phyloP scores from a whole-genome alignment of 306 rosid species.

The Gastrolobium villosum region DNA sequence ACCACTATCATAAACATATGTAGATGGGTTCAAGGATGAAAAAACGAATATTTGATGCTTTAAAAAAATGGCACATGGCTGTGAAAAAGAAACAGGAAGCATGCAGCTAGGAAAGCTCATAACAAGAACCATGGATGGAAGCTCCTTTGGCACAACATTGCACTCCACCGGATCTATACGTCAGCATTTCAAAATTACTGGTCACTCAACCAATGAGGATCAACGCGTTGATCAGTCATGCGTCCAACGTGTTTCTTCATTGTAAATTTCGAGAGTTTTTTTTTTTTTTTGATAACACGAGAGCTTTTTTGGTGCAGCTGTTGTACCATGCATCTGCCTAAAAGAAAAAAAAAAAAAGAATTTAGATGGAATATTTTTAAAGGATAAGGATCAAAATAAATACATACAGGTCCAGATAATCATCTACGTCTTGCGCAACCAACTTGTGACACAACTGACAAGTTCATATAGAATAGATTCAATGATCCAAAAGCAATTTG shows the following conservation, averaged over 20 bases:
- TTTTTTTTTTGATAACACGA: too few relatives aligned
- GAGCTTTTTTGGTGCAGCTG: too few relatives aligned
- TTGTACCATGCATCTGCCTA: too few relatives aligned
- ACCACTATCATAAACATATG: neutral
- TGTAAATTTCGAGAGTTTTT: too few relatives aligned
- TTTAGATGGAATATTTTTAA: too few relatives aligned
- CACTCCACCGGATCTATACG: conserved; percentile 58
- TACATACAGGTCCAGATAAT: too few relatives aligned
- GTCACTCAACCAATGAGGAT: conserved; percentile 66
- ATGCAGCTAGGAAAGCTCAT: conserved; percentile 56
- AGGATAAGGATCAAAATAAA: too few relatives aligned
- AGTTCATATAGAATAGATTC: conserved; percentile 8
- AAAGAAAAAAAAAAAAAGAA: too few relatives aligned
- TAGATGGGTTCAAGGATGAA: conserved; percentile 96
- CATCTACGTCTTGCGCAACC: neutral
- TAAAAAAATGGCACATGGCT: conserved; percentile 79
- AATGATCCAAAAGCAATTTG: conserved; percentile 10
- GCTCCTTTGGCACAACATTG: conserved; percentile 55
- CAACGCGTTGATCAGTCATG: conserved; percentile 47
- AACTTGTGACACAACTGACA: neutral
- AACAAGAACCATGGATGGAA: conserved; percentile 51
- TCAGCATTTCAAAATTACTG: conserved; percentile 81
- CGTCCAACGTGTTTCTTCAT: too few relatives aligned
- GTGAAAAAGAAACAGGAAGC: conserved; percentile 70
- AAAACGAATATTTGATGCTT: conserved; percentile 81